Percentiles rank a stretch among this genome's conserved stretches.
Evolutionary conservation across 768 basidiomycete species (phyloP).

Genomic region (Kwoniella botswanensis): DNA sequence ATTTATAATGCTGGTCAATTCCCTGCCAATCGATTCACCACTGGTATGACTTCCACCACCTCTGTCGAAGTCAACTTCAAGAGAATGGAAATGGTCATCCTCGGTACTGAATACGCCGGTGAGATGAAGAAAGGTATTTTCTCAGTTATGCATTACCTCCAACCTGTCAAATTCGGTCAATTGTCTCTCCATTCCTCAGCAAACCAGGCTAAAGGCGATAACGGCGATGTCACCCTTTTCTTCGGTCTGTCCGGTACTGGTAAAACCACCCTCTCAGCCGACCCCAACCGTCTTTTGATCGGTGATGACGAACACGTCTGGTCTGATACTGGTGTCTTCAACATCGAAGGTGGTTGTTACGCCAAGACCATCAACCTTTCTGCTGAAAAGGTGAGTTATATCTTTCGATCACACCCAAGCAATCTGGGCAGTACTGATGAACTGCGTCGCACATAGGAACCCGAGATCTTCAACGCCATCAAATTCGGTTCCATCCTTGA

Average conservation of each 20-base stretch:
- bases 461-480: conserved; percentile 95
- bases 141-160: conserved; percentile 99
- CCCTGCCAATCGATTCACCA: conserved; percentile 99
- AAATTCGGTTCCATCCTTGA: conserved; percentile 95
- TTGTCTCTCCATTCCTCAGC: conserved; percentile 97
- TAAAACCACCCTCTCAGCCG: conserved; percentile 97
- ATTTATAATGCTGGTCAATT: conserved; percentile 99
- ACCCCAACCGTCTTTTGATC: conserved; percentile 89
- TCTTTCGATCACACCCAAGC: background rate
- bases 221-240: conserved; percentile 95
- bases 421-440: too few species aligned
- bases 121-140: conserved; percentile 99
- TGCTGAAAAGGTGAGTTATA: conserved; percentile 68
- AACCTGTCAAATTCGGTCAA: conserved; percentile 98
- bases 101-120: conserved; percentile 93
- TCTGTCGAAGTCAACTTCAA: conserved; percentile 99
- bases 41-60: conserved; percentile 98
- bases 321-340: conserved; percentile 98
- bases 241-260: conserved; percentile 98
- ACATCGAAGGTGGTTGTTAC: conserved; percentile 99
- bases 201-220: conserved; percentile 78
- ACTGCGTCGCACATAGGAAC: conserved; percentile 63
- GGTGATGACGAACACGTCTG: conserved; percentile 99
- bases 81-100: conserved; percentile 99
- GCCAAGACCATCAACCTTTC: conserved; percentile 98